Evolutionary conservation across 2,329 filamentous ascomycete species (phyloP), one percentile per base, ranked within the genome.

Genomic region (Ceratocystis harringtonii): DNA sequence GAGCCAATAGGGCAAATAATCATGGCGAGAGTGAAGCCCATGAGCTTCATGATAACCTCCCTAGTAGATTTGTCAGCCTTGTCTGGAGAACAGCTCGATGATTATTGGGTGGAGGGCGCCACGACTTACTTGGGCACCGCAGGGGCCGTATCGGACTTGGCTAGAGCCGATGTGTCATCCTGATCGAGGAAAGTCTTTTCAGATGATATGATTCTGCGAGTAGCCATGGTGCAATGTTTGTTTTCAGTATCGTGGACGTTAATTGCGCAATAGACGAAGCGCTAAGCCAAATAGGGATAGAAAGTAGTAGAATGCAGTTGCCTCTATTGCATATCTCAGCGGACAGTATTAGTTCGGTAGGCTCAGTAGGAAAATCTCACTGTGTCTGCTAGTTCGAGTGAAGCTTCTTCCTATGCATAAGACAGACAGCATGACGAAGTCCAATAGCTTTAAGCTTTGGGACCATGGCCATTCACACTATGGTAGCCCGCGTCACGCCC

Each of bases 21-120:
- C 92, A 99, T 97, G 73, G 91, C 92, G 48, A 92, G 78, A 0
- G 92, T 95, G 77, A 96, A 97, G 69, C 83, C 86, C 17, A 97
- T 81, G 22, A 99, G 84, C 77, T 97, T 99, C 72, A 86, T 78
- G 69, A 99, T 94, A 69, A 97, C 91, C 72, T 88, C 80, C 66
- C 90, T 90, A 65, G 61, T 8, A 15, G 15, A 55, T 5, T 41
- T 43, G 62, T 67, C 48, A 67, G 62, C 41, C 32, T 17, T 17
- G 43, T 45, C 32, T 36, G 12, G 15, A 44, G 8, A 36, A 7
- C 7, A 30, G 12, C 6, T 32, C 2, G 25, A 10, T 61, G 64
- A 25, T 8, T 15, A 62, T 62, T 50, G 67, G 62, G 65, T 10
- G 10, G 48, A 22, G 2, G 62, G 64, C 30, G 62, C 30, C 43